Evolutionary conservation across 1,139 yeast species (phyloP).

Genomic region (Protomyces inouyei): DNA sequence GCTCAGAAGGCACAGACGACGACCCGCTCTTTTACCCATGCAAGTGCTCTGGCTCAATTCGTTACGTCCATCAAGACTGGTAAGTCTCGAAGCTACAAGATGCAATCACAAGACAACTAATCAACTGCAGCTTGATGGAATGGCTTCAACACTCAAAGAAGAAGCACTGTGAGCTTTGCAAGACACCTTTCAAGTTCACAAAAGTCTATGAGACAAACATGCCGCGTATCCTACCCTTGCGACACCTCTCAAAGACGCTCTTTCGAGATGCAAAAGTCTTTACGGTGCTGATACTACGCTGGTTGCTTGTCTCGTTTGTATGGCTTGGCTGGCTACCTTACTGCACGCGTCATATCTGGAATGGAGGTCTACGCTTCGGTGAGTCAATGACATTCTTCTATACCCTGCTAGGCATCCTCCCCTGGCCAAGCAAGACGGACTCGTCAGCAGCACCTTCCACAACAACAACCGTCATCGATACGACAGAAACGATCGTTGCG

Average conservation of each 20-base stretch:
- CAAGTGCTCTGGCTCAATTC: slow-evolving; percentile 87
- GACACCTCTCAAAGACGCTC: slow-evolving; percentile 3
- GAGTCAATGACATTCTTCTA: slow-evolving; percentile 6
- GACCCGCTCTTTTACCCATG: slow-evolving; percentile 92
- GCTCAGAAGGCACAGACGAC: slow-evolving; percentile 74
- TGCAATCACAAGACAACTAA: not conserved
- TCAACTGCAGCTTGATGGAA: slow-evolving; percentile 51
- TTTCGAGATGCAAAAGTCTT: not conserved
- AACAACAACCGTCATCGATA: not conserved
- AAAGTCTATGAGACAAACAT: slow-evolving; percentile 40
- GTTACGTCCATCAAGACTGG: slow-evolving; percentile 89
- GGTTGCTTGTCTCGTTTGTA: slow-evolving; percentile 9
- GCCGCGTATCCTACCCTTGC: slow-evolving; percentile 22
- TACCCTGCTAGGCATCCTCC: not conserved
- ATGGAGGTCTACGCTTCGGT: slow-evolving; percentile 5
- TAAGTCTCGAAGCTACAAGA: slow-evolving; percentile 30
- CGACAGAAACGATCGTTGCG: not conserved
- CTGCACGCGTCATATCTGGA: slow-evolving; percentile 25
- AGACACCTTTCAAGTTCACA: slow-evolving; percentile 65
- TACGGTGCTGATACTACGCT: slow-evolving; percentile 1
- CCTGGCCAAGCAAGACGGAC: slow-evolving; percentile 2
- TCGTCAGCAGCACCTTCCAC: not conserved
- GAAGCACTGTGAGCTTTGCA: slow-evolving; percentile 83
- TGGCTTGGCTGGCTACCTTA: slow-evolving; percentile 28
- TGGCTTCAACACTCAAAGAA: slow-evolving; percentile 72